phyloP scores from a whole-genome alignment of 1,139 yeast genomes.

The Sugiyamaella grinbergsii region DNA sequence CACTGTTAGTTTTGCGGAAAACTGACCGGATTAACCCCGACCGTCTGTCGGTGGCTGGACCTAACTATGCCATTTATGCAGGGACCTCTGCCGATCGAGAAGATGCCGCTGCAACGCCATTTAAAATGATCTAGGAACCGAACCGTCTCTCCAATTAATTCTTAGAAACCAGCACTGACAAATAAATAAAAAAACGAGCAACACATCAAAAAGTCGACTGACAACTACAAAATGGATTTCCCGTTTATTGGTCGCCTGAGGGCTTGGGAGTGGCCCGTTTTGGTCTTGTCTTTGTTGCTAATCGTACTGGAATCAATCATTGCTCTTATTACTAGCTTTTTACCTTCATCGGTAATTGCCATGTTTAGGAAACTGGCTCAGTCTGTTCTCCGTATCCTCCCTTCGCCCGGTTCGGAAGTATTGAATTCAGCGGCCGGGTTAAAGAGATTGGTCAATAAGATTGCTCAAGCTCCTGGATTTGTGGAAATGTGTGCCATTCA shows the following conservation, averaged over 20 bases:
- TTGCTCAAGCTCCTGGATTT: constrained; percentile 49
- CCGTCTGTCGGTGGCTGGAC: background rate
- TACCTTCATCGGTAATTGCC: constrained; percentile 38
- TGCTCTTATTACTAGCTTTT: constrained; percentile 38
- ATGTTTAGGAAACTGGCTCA: constrained; percentile 33
- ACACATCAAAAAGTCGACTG: no score
- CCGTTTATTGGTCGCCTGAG: constrained; percentile 38
- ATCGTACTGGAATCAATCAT: constrained; percentile 39
- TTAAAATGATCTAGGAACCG: no score
- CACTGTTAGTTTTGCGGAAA: no score
- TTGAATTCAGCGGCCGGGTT: constrained; percentile 31
- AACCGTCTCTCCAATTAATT: no score
- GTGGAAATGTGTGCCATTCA: constrained; percentile 63
- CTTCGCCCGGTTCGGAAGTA: constrained; percentile 25
- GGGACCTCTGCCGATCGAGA: no score
- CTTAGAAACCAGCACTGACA: no score
- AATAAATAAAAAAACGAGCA: no score
- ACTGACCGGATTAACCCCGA: no score
- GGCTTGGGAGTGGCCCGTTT: constrained; percentile 39
- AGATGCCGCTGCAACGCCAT: no score
- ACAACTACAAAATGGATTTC: constrained; percentile 19
- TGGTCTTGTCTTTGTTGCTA: constrained; percentile 39
- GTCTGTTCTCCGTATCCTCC: constrained; percentile 26
- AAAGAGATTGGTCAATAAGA: constrained; percentile 28
- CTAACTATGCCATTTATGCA: constrained; percentile 11